A percentile compares a stretch with the other conserved stretches of the same genome.
Evolutionary conservation across 2,329 filamentous ascomycete species (phyloP).

Genomic region (Aspergillus sp.): DNA sequence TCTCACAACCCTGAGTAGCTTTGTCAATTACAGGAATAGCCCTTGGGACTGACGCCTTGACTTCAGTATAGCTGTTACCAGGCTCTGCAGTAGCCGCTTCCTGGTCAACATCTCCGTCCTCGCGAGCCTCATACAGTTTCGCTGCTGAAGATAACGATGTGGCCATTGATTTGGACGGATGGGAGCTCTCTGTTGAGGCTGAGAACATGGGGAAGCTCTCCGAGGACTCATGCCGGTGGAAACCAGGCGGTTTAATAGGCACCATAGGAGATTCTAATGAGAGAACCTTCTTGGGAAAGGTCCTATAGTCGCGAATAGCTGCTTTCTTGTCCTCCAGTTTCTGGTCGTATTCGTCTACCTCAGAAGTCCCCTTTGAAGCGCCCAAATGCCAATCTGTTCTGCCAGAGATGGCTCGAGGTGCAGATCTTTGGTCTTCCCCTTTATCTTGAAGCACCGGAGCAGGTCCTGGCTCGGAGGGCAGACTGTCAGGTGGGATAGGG

Average conservation of each 20-base stretch:
- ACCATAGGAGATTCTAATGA: slow-evolving; percentile 48
- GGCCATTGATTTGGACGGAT: slow-evolving; percentile 54
- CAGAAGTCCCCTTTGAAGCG: slow-evolving; percentile 31
- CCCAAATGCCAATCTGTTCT: slow-evolving; percentile 41
- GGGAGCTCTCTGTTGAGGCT: slow-evolving; percentile 60
- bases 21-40: slow-evolving; percentile 18
- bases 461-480: slow-evolving; percentile 26
- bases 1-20: slow-evolving; percentile 25
- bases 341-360: slow-evolving; percentile 42
- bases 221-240: slow-evolving; percentile 58
- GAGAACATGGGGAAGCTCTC: slow-evolving; percentile 67
- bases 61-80: slow-evolving; percentile 3
- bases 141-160: slow-evolving; percentile 50
- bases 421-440: slow-evolving; percentile 41
- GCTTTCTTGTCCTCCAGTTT: slow-evolving; percentile 46
- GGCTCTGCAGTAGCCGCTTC: slow-evolving; percentile 15
- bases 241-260: slow-evolving; percentile 34
- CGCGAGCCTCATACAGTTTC: slow-evolving; percentile 26
- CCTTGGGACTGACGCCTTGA: slow-evolving; percentile 15
- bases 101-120: slow-evolving; percentile 26
- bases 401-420: slow-evolving; percentile 43
- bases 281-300: slow-evolving; percentile 52
- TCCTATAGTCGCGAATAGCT: slow-evolving; percentile 52
- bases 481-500: slow-evolving; percentile 22
- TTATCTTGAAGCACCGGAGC: slow-evolving; percentile 25